Conservation (phyloP, 2,329 filamentous ascomycete genomes). For the Diaporthe eres region DNA sequence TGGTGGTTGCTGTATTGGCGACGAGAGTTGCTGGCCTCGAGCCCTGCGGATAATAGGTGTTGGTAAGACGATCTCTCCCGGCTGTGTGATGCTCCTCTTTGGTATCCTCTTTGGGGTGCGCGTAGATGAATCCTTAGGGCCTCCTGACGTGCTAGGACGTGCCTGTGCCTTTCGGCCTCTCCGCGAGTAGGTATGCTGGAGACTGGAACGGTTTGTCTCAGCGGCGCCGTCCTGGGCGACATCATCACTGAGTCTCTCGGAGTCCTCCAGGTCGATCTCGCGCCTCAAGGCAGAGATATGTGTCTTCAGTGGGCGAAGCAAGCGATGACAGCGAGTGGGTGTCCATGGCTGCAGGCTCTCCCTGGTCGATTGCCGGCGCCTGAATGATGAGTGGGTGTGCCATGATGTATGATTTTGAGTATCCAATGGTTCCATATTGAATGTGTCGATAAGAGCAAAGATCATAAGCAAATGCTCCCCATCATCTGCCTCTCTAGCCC, state of each 20-base stretch:
- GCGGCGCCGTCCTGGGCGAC: constrained; percentile 6
- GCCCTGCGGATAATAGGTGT: constrained; percentile 52
- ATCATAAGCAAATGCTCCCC: constrained; percentile 29
- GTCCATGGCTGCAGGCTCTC: constrained; percentile 57
- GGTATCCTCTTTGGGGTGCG: constrained; percentile 7
- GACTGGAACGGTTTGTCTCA: neutral
- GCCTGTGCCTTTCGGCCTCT: constrained; percentile 35
- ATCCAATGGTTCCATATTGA: constrained; percentile 35
- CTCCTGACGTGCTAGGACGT: neutral
- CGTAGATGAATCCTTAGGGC: neutral
- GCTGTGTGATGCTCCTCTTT: constrained; percentile 14
- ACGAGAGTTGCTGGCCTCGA: constrained; percentile 48
- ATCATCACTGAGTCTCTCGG: neutral
- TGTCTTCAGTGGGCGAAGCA: constrained; percentile 62
- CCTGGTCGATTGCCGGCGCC: neutral
- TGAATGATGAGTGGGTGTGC: neutral
- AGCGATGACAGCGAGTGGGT: constrained; percentile 60
- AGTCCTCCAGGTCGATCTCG: constrained; percentile 46
- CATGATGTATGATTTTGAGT: neutral
- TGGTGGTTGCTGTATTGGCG: constrained; percentile 44
- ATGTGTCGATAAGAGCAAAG: constrained; percentile 16
- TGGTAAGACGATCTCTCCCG: constrained; percentile 48
- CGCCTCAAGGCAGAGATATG: constrained; percentile 58
- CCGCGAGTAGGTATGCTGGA: constrained; percentile 42
- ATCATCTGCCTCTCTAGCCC: neutral